phyloP scores from a whole-genome alignment of 768 basidiomycete species.

The Gloeostereum incarnatum region DNA sequence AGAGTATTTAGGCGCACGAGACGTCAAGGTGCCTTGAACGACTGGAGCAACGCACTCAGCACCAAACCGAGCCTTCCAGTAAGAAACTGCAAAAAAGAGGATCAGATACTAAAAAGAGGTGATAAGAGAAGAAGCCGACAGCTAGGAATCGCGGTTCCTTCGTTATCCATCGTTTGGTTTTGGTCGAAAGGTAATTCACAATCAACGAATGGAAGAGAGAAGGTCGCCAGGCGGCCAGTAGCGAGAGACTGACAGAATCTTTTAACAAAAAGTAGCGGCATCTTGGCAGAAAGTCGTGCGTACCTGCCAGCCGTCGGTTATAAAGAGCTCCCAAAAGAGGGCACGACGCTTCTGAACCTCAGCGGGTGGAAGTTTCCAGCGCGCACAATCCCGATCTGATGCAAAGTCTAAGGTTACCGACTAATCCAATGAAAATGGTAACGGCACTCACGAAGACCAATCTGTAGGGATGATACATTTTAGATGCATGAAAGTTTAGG shows the following conservation, averaged over 20 bases:
- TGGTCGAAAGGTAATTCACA: conserved; percentile 59
- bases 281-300: conserved; percentile 10
- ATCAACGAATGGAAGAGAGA: conserved; percentile 64
- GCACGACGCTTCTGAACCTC: conserved; percentile 67
- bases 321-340: conserved; percentile 67
- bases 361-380: conserved; percentile 50
- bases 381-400: conserved; percentile 62
- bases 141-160: conserved; percentile 47
- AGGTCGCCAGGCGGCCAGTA: conserved; percentile 60
- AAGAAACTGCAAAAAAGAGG: conserved; percentile 34
- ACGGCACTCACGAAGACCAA: conserved; percentile 52
- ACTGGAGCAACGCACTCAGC: conserved; percentile 59
- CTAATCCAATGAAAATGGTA: conserved; percentile 2
- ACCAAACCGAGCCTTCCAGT: conserved; percentile 65
- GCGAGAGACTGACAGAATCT: conserved; percentile 43
- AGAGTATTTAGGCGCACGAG: conserved; percentile 52
- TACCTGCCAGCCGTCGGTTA: conserved; percentile 71
- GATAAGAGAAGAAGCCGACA: conserved; percentile 29
- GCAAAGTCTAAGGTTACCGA: conserved; percentile 1
- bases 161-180: conserved; percentile 46
- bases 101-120: neutral
- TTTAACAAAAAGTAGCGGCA: conserved; percentile 2
- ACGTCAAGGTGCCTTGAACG: conserved; percentile 59
- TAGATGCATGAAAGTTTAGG: conserved; percentile 1
- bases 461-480: conserved; percentile 24